These are phyloP conservation scores for sunflower (Helianthus annuus) DNA, from an alignment of 129 eudicot genomes.

Conservation along the genomic window HanXRQr2.0-SUNRISE NC_035446.2:92197227-92197726, in stretches of 20 bases:
- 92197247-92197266: slow-evolving; percentile 93
- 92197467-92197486: slow-evolving; percentile 95
- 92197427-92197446: slow-evolving; percentile 98
- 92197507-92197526: slow-evolving; percentile 72
- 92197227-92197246: slow-evolving; percentile 79
- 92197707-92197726: slow-evolving; percentile 95
- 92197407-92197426: slow-evolving; percentile 72
- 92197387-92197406: slow-evolving; percentile 93
- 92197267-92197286: slow-evolving; percentile 70
- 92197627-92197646: slow-evolving; percentile 91
- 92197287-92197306: slow-evolving; percentile 89
- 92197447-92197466: slow-evolving; percentile 92
- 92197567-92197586: slow-evolving; percentile 81
- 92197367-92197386: slow-evolving; percentile 97
- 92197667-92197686: slow-evolving; percentile 95
- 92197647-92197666: slow-evolving; percentile 78
- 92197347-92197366: slow-evolving; percentile 94
- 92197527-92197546: slow-evolving; percentile 80
- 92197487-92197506: slow-evolving; percentile 95
- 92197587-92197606: slow-evolving; percentile 88
- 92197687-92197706: slow-evolving; percentile 88
- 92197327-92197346: slow-evolving; percentile 92
- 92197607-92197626: slow-evolving; percentile 96
- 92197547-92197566: slow-evolving; percentile 90
- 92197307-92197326: slow-evolving; percentile 98